Evolutionary conservation across 176 grass and related monocot genomes (phyloP).

Genomic region (Musa troglodytarum): DNA sequence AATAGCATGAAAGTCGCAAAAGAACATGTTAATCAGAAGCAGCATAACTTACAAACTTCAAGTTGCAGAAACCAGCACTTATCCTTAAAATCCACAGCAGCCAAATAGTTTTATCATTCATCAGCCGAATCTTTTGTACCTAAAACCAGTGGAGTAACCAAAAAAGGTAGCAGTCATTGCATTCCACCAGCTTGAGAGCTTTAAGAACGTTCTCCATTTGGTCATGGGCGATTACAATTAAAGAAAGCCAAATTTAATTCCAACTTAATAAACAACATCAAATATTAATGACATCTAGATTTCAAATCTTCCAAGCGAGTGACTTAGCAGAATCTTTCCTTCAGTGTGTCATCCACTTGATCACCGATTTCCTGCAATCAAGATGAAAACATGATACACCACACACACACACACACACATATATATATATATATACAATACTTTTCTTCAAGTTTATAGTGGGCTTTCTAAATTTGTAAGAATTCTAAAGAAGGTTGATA

Average conservation of each 20-base stretch:
- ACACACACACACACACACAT: neutral
- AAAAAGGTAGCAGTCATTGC: too few species aligned
- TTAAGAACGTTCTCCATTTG: too few species aligned
- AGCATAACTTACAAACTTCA: too few species aligned
- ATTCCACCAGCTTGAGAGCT: too few species aligned
- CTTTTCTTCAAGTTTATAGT: neutral
- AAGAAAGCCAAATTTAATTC: neutral
- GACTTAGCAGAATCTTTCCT: neutral
- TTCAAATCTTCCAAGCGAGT: neutral
- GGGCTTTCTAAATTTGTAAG: neutral
- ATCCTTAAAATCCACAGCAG: too few species aligned
- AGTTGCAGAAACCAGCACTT: too few species aligned
- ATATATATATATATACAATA: too few species aligned
- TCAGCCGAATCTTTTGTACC: too few species aligned
- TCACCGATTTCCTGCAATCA: neutral
- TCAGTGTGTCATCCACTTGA: neutral
- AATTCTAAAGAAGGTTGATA: neutral
- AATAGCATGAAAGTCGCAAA: too few species aligned
- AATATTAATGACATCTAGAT: neutral
- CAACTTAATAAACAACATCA: neutral
- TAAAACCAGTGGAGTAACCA: too few species aligned
- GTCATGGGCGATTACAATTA: neutral
- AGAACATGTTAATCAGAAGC: too few species aligned
- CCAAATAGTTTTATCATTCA: too few species aligned
- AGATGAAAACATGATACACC: neutral